Evolutionary conservation across 1,284 basidiomycete genomes (phyloP).

Genomic region (Ganoderma meredithae): DNA sequence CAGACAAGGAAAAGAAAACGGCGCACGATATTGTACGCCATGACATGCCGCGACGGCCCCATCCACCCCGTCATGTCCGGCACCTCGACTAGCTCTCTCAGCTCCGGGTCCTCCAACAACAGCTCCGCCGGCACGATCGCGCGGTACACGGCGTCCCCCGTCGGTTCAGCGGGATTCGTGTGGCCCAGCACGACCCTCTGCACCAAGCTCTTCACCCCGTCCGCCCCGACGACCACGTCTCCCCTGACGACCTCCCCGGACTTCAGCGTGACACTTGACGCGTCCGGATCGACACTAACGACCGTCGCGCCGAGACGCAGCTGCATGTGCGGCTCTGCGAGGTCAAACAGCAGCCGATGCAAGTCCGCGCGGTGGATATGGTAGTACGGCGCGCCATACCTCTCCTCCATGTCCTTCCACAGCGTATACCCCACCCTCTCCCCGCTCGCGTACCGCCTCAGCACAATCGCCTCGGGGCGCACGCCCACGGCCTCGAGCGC

Average conservation of each 20-base stretch:
- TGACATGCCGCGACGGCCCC: slow-evolving; percentile 50
- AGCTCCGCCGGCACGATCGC: slow-evolving; percentile 53
- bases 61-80: slow-evolving; percentile 55
- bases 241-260: slow-evolving; percentile 47
- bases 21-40: slow-evolving; percentile 53
- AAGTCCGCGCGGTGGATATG: slow-evolving; percentile 67
- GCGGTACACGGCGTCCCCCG: slow-evolving; percentile 63
- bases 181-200: slow-evolving; percentile 53
- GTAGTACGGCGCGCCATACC: slow-evolving; percentile 54
- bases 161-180: slow-evolving; percentile 46
- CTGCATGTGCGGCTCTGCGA: slow-evolving; percentile 52
- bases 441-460: slow-evolving; percentile 50
- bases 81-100: slow-evolving; percentile 48
- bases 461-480: slow-evolving; percentile 49
- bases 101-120: slow-evolving; percentile 59
- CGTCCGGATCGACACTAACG: slow-evolving; percentile 47
- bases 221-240: slow-evolving; percentile 54
- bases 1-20: not conserved
- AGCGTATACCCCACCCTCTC: slow-evolving; percentile 51
- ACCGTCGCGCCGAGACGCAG: slow-evolving; percentile 55
- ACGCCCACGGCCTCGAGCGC: slow-evolving; percentile 48
- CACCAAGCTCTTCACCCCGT: slow-evolving; percentile 59
- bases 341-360: slow-evolving; percentile 57
- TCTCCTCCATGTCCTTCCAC: slow-evolving; percentile 48
- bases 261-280: slow-evolving; percentile 47